Evolutionary conservation across 345 rosid genomes (phyloP).

Genomic region (Brassica rapa): DNA sequence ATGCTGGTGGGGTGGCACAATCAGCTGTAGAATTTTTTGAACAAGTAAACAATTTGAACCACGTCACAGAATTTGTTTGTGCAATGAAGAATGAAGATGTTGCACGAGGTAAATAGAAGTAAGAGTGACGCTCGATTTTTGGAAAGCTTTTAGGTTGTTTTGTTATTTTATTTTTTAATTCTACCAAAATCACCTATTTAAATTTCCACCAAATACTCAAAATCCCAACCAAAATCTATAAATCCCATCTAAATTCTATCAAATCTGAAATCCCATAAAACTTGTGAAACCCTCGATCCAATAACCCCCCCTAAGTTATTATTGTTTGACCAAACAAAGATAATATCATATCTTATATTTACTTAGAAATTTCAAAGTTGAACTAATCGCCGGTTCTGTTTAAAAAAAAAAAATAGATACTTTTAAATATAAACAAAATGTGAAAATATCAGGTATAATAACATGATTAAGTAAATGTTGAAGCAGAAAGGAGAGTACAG

Average conservation of each 20-base stretch:
- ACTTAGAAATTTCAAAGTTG: neutral
- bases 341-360: neutral
- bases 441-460: conserved; percentile 4
- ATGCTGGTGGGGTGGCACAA: conserved; percentile 42
- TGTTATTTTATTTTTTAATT: neutral
- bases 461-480: too few relatives aligned
- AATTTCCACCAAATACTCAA: neutral
- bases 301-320: neutral
- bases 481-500: too few relatives aligned
- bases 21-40: conserved; percentile 75
- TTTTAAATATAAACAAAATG: neutral
- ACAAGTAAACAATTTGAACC: conserved; percentile 77
- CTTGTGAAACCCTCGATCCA: neutral
- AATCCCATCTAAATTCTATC: neutral
- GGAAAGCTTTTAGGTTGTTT: neutral
- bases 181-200: neutral
- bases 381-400: neutral
- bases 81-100: conserved; percentile 61
- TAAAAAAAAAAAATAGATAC: too few relatives aligned
- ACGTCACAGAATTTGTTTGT: conserved; percentile 87
- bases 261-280: neutral
- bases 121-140: too few relatives aligned
- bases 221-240: neutral
- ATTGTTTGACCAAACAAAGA: neutral
- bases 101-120: conserved; percentile 19